A percentile compares a stretch with the other conserved stretches of the same genome.
Conservation (phyloP, 331 rosid genomes). For the Malus hybrid region DNA sequence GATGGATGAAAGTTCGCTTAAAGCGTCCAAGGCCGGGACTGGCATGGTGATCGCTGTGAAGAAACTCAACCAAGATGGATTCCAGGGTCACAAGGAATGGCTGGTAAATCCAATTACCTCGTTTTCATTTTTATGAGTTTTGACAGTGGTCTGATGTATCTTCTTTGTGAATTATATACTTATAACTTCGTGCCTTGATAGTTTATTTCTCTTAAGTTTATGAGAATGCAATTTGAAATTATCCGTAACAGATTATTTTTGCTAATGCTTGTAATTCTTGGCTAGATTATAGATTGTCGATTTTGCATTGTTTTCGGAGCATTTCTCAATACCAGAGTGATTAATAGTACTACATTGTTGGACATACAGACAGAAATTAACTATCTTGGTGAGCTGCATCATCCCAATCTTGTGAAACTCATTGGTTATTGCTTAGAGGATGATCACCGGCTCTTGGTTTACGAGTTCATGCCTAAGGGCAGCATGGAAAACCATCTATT, state of each 20-base stretch:
- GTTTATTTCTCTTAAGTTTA: background rate
- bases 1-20: slow-evolving; percentile 65
- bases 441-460: slow-evolving; percentile 70
- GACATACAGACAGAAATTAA: slow-evolving; percentile 66
- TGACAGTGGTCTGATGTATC: background rate
- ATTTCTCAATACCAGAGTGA: background rate
- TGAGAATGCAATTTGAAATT: background rate
- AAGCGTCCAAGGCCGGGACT: slow-evolving; percentile 72
- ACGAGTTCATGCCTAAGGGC: slow-evolving; percentile 89
- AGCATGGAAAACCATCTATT: slow-evolving; percentile 87
- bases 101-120: slow-evolving; percentile 50
- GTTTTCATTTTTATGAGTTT: background rate
- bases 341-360: slow-evolving; percentile 14
- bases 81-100: slow-evolving; percentile 98
- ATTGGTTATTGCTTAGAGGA: slow-evolving; percentile 85
- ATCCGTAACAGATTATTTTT: background rate
- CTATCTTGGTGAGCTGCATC: slow-evolving; percentile 77
- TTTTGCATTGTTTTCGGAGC: background rate
- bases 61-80: slow-evolving; percentile 82
- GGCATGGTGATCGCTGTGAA: slow-evolving; percentile 86
- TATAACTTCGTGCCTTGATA: background rate
- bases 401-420: slow-evolving; percentile 85
- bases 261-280: background rate
- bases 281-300: background rate
- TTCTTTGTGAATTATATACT: background rate